phyloP scores from a whole-genome alignment of 2,329 filamentous ascomycete genomes.

The Colletotrichum godetiae region DNA sequence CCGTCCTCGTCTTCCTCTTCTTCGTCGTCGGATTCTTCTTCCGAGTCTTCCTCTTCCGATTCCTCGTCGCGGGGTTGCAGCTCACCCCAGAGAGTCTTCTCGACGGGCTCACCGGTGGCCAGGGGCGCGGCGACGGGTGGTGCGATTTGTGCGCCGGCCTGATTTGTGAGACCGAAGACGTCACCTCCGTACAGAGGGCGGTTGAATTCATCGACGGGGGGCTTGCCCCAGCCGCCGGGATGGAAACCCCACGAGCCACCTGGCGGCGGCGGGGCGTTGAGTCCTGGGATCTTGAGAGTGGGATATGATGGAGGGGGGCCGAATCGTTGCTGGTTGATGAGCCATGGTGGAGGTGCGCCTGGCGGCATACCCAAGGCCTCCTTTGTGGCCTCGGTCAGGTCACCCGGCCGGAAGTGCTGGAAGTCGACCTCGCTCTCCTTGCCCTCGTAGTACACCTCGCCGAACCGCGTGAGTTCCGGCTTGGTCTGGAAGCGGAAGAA shows the following conservation, averaged over 20 bases:
- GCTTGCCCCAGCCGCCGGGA: conserved; percentile 95
- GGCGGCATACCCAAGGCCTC: conserved; percentile 95
- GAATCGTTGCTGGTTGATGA: conserved; percentile 95
- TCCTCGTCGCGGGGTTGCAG: conserved; percentile 84
- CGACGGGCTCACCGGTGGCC: conserved; percentile 78
- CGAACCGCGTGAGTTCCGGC: conserved; percentile 91
- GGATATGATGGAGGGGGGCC: conserved; percentile 96
- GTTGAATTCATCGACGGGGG: conserved; percentile 93
- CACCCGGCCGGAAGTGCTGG: conserved; percentile 88
- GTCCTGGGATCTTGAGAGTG: conserved; percentile 91
- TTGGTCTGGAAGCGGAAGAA: conserved; percentile 99
- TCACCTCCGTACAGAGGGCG: conserved; percentile 93
- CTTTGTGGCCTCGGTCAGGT: conserved; percentile 88
- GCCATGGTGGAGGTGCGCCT: conserved; percentile 93
- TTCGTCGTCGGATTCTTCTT: conserved; percentile 79
- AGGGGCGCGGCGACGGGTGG: conserved; percentile 48
- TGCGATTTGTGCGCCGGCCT: conserved; percentile 48
- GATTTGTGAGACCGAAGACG: conserved; percentile 81
- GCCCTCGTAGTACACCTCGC: conserved; percentile 99
- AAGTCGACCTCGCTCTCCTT: conserved; percentile 98
- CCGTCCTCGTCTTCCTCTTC: conserved; percentile 72
- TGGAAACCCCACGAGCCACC: conserved; percentile 96
- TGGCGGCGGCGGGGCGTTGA: conserved; percentile 91
- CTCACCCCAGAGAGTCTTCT: conserved; percentile 92
- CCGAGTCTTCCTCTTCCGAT: conserved; percentile 77